Percentiles rank a stretch among this genome's conserved stretches.
phyloP scores from a whole-genome alignment of 2,329 filamentous ascomycete species.

The Alternaria panax region DNA sequence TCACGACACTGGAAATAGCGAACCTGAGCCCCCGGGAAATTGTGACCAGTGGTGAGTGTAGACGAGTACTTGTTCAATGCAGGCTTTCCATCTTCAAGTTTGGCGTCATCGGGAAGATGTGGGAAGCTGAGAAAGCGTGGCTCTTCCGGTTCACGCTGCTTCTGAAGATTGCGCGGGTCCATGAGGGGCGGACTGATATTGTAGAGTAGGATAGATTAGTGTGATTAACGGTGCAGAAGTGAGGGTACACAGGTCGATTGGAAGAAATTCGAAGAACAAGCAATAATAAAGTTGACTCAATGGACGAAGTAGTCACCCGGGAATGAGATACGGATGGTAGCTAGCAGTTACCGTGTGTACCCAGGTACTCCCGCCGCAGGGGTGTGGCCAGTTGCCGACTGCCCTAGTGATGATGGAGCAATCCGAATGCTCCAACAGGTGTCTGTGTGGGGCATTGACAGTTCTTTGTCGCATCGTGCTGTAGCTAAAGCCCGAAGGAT shows the following conservation, averaged over 20 bases:
- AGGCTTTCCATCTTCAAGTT: conserved; percentile 64
- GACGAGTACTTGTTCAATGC: conserved; percentile 86
- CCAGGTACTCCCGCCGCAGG: conserved; percentile 28
- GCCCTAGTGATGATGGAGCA: conserved; percentile 27
- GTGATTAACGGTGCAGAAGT: neutral
- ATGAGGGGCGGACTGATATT: conserved; percentile 29
- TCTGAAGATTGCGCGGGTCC: conserved; percentile 48
- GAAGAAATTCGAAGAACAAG: neutral
- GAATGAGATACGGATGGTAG: conserved; percentile 32
- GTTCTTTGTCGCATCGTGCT: conserved; percentile 18
- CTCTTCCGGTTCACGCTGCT: conserved; percentile 48
- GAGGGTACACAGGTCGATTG: neutral
- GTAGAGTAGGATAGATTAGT: neutral
- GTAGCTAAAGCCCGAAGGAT: conserved; percentile 20
- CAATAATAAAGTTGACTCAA: conserved; percentile 2
- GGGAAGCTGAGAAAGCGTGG: conserved; percentile 64
- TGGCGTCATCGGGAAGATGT: conserved; percentile 61
- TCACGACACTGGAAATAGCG: conserved; percentile 14
- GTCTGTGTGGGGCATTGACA: conserved; percentile 26
- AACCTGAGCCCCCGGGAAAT: conserved; percentile 90
- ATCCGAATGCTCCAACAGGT: conserved; percentile 23
- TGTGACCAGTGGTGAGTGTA: conserved; percentile 81
- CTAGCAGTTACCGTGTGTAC: conserved; percentile 28
- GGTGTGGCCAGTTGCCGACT: conserved; percentile 21
- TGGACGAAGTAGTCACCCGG: conserved; percentile 15